phyloP scores from a whole-genome alignment of 169 alveolate species.

The Plasmodium reichenowi region DNA sequence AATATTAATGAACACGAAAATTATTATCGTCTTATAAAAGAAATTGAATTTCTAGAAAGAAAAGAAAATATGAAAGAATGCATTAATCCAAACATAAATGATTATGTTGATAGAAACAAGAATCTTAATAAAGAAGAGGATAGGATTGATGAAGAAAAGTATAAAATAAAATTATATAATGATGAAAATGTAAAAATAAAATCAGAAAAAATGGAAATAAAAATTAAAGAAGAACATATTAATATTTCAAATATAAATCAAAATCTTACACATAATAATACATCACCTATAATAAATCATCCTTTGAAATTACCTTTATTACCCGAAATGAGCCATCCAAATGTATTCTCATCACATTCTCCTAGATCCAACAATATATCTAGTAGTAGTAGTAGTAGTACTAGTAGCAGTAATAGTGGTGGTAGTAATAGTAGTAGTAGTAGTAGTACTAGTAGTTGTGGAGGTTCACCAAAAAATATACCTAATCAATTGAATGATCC shows the following conservation, averaged over 20 bases:
- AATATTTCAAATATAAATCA: conserved; percentile 18
- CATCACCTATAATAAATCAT: conserved; percentile 19
- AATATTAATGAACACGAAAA: conserved; percentile 40
- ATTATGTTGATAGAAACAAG: background rate
- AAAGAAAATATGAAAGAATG: conserved; percentile 31
- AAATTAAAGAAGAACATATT: conserved; percentile 10
- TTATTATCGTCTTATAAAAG: conserved; percentile 60
- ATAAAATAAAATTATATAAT: background rate
- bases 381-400: background rate
- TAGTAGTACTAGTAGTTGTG: background rate
- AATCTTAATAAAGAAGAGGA: background rate
- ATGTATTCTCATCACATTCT: conserved; percentile 23
- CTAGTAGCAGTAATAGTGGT: conserved; percentile 14
- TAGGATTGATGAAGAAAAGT: background rate
- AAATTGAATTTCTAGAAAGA: conserved; percentile 61
- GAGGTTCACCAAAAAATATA: conserved; percentile 3
- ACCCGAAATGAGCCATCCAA: conserved; percentile 66
- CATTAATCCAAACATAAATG: conserved; percentile 3
- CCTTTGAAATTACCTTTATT: conserved; percentile 48
- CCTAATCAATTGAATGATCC: conserved; percentile 61
- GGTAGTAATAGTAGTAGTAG: conserved; percentile 4
- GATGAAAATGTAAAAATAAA: background rate
- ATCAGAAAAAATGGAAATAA: background rate
- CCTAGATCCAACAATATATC: conserved; percentile 21
- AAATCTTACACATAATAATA: conserved; percentile 8